Evolutionary conservation across 768 basidiomycete species (phyloP), one percentile per base, ranked within the genome.

Genomic region (Tricholoma sp.): DNA sequence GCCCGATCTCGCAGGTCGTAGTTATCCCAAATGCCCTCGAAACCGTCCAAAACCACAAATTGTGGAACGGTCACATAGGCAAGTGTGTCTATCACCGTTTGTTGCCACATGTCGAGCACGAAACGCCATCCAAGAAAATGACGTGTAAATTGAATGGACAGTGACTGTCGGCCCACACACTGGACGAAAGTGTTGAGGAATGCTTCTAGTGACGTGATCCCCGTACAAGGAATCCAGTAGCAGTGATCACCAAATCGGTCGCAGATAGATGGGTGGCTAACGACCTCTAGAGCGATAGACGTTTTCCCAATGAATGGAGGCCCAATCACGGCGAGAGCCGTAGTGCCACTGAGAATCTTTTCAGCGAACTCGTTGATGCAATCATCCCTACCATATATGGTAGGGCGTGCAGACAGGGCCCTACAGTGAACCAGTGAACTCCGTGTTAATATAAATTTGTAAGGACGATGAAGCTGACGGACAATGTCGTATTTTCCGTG

Each of bases 281-380:
- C 29, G 18, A 61, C 29, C 32, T 46, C 50, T 27, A 43, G 46
- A 24, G 54, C 57, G 16, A 58, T 43, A 34, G 53, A 49, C 10
- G 57, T 58, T 47, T 58, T 61, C 24, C 60, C 60, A 12, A 58
- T 58, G 27, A 56, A 52, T 11, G 57, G 60, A 31, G 54, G 53
- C 4, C 58, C 54, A 43, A 61, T 11, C 35, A 61, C 35, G 34
- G 49, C 22, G 21, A 61, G 39, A 18, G 43, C 24, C 31, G 41
- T 34, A 50, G 49, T 18, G 14, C 39, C 37, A 5, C 43, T 32
- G 10, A 37, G 16, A 16, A 61, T 61, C 21, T 29, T 31, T 8
- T 45, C 47, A 31, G 46, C 19, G 24, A 55, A 21, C 10, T 32
- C 14, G 10, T 51, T 51, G 6, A 51, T 51, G 50, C 16, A 27